Evolutionary conservation across 306 rosid genomes (phyloP).

Genomic region (Acacia acuminata): DNA sequence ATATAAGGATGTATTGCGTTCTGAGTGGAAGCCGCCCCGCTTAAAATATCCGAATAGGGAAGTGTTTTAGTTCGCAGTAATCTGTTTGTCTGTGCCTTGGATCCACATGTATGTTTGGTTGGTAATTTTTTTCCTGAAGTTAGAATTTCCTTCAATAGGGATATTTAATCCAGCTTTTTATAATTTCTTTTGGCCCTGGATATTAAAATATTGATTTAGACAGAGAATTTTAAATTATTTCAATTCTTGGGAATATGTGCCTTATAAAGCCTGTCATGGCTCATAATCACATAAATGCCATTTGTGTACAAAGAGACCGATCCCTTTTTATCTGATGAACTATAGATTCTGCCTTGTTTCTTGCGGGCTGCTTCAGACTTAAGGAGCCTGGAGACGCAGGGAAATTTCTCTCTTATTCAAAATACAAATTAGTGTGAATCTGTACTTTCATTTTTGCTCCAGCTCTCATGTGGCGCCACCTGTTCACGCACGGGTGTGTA

Average conservation of each 20-base stretch:
- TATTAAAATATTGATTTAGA: no score
- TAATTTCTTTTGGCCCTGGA: neutral
- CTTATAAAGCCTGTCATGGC: neutral
- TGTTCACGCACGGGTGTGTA: slow-evolving; percentile 26
- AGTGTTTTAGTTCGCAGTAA: neutral
- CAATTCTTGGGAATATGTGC: neutral
- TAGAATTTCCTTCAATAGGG: neutral
- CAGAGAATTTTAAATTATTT: neutral
- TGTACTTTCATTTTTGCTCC: slow-evolving; percentile 26
- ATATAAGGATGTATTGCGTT: no score
- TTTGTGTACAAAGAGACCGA: neutral
- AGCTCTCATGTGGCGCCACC: slow-evolving; percentile 39
- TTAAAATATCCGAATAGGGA: neutral
- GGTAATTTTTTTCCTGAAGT: neutral
- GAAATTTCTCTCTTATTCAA: neutral
- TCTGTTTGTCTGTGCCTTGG: neutral
- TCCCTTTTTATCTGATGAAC: neutral
- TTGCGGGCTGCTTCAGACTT: neutral
- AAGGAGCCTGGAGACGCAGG: neutral
- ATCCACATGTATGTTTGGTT: neutral
- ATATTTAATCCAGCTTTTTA: neutral
- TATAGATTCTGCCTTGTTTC: neutral
- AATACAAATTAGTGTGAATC: slow-evolving; percentile 1
- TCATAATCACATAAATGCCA: neutral
- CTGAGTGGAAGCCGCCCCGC: neutral